phyloP scores from a whole-genome alignment of 495 filamentous ascomycete species.

The Tuber borchii region DNA sequence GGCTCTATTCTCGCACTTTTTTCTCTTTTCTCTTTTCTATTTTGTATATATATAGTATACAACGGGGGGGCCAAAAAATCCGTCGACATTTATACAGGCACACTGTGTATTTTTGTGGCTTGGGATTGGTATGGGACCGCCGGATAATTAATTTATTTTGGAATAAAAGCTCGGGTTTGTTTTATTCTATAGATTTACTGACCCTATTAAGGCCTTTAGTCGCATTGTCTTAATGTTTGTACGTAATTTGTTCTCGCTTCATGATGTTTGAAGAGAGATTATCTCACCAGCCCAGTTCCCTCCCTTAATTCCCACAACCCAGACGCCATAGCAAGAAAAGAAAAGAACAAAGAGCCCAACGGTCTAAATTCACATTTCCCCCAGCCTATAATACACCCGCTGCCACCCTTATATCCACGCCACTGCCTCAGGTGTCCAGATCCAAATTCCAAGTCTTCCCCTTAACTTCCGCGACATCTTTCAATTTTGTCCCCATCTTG shows the following conservation, averaged over 20 bases:
- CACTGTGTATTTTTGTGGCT: not conserved
- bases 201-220: not conserved
- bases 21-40: not conserved
- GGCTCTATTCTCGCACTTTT: not conserved
- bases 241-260: not conserved
- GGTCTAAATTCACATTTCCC: not conserved
- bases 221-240: not conserved
- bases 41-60: too few species aligned
- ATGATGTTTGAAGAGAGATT: not conserved
- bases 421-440: not conserved
- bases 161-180: not conserved
- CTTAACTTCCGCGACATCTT: constrained; percentile 30
- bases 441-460: constrained; percentile 32
- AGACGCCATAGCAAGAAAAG: not conserved
- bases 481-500: constrained; percentile 61
- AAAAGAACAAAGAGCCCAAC: not conserved
- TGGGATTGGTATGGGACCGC: not conserved
- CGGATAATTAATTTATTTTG: not conserved
- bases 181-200: not conserved
- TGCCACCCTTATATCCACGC: not conserved
- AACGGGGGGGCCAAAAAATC: too few species aligned
- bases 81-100: too few species aligned
- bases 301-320: not conserved
- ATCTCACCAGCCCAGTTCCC: not conserved
- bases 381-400: constrained; percentile 4